Percentiles rank a stretch among this genome's conserved stretches.
phyloP scores from a whole-genome alignment of 768 basidiomycete species.

The Xanthoconium stramineum region DNA sequence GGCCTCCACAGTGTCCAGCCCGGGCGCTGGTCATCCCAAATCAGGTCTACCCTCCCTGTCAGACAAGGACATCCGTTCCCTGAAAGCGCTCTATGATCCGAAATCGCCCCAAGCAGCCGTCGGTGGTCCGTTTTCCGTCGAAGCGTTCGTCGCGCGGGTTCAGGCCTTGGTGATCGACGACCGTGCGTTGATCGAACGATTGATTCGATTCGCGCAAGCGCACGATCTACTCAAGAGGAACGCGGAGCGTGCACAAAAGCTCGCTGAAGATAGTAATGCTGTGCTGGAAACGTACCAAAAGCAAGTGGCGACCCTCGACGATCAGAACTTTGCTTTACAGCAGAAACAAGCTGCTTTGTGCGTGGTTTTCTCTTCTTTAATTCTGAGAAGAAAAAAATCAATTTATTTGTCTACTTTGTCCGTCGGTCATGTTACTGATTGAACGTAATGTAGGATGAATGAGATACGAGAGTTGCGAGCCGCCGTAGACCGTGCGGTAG shows the following conservation, averaged over 20 bases:
- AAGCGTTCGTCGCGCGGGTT: constrained; percentile 74
- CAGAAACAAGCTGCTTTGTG: constrained; percentile 57
- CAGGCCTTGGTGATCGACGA: constrained; percentile 83
- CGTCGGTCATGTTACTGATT: background rate
- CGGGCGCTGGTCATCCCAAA: constrained; percentile 28
- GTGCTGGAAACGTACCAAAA: constrained; percentile 89
- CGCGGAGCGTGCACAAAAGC: constrained; percentile 86
- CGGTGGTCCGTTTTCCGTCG: constrained; percentile 54
- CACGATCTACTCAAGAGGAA: constrained; percentile 91
- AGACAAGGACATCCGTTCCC: constrained; percentile 81
- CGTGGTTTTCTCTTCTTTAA: constrained; percentile 27
- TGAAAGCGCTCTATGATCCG: constrained; percentile 73
- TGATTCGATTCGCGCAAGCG: constrained; percentile 82
- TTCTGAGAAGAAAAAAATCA: background rate
- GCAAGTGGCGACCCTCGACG: constrained; percentile 78
- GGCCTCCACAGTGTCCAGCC: constrained; percentile 39
- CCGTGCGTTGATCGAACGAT: constrained; percentile 75
- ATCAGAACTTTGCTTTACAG: constrained; percentile 56
- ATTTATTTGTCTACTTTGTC: background rate
- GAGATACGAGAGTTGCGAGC: constrained; percentile 61
- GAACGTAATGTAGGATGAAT: constrained; percentile 48
- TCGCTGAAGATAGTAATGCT: constrained; percentile 75
- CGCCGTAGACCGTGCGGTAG: constrained; percentile 53
- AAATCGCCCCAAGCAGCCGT: constrained; percentile 32
- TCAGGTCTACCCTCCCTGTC: constrained; percentile 55